These are phyloP conservation scores for Neurospora terricola DNA, from an alignment of 495 filamentous ascomycete genomes.

Conservation along the genomic window DNA sequence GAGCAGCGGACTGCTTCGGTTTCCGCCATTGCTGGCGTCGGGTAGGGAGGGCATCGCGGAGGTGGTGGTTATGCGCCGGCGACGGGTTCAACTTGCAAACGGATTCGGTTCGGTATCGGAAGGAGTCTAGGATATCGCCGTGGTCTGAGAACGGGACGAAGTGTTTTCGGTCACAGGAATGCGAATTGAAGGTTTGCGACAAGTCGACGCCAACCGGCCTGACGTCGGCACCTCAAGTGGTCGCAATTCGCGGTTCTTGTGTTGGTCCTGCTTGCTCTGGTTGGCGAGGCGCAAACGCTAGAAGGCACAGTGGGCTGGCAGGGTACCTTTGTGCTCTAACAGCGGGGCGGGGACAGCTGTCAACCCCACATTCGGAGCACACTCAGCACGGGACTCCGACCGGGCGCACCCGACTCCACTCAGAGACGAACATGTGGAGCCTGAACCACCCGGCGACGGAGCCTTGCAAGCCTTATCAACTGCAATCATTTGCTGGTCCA, in stretches of 20 bases:
- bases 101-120: not conserved
- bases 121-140: not conserved
- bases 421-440: not conserved
- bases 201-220: not conserved
- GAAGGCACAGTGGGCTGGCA: not conserved
- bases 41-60: not conserved
- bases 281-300: not conserved
- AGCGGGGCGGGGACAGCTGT: not conserved
- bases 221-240: not conserved
- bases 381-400: not conserved
- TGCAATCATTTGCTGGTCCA: not conserved
- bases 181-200: not conserved
- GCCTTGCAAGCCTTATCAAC: not conserved
- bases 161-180: not conserved
- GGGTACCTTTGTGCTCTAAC: not conserved
- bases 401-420: not conserved
- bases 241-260: not conserved
- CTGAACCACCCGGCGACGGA: not conserved
- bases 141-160: not conserved
- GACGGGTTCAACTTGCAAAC: not conserved
- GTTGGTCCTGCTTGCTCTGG: not conserved
- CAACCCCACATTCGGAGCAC: not conserved
- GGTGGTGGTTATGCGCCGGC: not conserved
- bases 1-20: not conserved
- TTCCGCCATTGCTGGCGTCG: not conserved